Evolutionary conservation across 192 early-diverging fungal genomes (phyloP), one percentile per base, ranked within the genome.

Genomic region (Linnemannia elongata): DNA sequence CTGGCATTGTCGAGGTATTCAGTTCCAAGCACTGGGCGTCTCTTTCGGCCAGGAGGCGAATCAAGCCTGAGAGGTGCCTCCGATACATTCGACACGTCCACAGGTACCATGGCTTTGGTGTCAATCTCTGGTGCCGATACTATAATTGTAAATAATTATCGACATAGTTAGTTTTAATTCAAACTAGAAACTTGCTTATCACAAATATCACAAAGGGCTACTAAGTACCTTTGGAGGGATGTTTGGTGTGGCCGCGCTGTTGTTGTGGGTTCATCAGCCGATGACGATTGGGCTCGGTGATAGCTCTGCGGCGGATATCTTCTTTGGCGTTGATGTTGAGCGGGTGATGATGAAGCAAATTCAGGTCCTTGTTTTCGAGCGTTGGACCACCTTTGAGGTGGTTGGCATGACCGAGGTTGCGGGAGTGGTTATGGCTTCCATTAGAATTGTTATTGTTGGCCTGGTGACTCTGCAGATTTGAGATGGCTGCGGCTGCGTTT

Each of bases 1-100:
- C 85, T 87, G 13, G 85, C 85, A 35, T 75, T 78, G 27, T 87
- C 85, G 24, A 87, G 72, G 38, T 78, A 87, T 54, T 87, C 85
- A 17, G 85, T 87, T 38, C 85, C 85, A n/a, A 87, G 76, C 1
- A 87, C 72, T 42, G 85, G 85, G 7, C 80, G 69, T 15, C 76
- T 20, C 42, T 77, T 75, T 38, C 71, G 30, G 55, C 75, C 63
- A 0, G 85, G 80, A 33, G 79, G 85, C 1, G 85, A 81, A 33
- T 81, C 80, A 30, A 81, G 54, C 15, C 47, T 42, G 54, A 87
- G 81, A 1, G 79, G 85, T 0, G 70, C 45, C 38, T 87, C 85
- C 4, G 79, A 81, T 2, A 78, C 57, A 47, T 81, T 87, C 6
- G 85, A 78, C 10, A 81, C 44, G 60, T 87, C 85, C 47, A 81